Evolutionary conservation across 371 early-diverging fungal species (phyloP).

Genomic region (Smittium culicis): DNA sequence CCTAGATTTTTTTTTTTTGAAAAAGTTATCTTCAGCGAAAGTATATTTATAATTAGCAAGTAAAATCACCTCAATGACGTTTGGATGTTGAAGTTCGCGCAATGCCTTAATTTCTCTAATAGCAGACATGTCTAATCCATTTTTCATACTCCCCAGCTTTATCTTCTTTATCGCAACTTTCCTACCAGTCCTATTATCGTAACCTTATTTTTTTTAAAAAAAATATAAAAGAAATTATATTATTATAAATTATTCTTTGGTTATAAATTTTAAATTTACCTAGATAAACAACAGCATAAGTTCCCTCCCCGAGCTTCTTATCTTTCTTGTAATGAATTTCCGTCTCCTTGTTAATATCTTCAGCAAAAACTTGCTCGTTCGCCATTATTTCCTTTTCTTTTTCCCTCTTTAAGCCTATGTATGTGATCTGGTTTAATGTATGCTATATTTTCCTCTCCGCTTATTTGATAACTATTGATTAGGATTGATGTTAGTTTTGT

Average conservation of each 20-base stretch:
- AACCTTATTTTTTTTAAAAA: constrained; percentile 25
- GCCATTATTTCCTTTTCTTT: too few relatives aligned
- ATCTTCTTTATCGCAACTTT: constrained; percentile 91
- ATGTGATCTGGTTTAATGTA: background rate
- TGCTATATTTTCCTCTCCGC: background rate
- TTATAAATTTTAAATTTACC: constrained; percentile 35
- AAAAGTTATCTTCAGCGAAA: too few relatives aligned
- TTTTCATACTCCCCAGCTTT: constrained; percentile 74
- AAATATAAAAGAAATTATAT: background rate
- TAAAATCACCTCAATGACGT: constrained; percentile 51
- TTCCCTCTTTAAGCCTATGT: background rate
- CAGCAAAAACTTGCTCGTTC: constrained; percentile 24
- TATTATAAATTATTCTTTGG: too few relatives aligned
- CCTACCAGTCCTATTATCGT: constrained; percentile 39
- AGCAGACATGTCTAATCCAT: constrained; percentile 87
- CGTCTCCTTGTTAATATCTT: constrained; percentile 40
- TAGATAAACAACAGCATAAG: constrained; percentile 84
- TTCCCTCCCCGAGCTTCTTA: constrained; percentile 86
- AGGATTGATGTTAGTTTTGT: background rate
- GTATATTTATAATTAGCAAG: too few relatives aligned
- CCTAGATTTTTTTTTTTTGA: too few relatives aligned
- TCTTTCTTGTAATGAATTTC: constrained; percentile 61
- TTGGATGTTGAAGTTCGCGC: constrained; percentile 83
- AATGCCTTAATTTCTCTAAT: constrained; percentile 95
- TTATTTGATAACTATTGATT: background rate